Base-by-base conservation (phyloP, 179 eudicot species). In the Patellifolia procumbens region DNA sequence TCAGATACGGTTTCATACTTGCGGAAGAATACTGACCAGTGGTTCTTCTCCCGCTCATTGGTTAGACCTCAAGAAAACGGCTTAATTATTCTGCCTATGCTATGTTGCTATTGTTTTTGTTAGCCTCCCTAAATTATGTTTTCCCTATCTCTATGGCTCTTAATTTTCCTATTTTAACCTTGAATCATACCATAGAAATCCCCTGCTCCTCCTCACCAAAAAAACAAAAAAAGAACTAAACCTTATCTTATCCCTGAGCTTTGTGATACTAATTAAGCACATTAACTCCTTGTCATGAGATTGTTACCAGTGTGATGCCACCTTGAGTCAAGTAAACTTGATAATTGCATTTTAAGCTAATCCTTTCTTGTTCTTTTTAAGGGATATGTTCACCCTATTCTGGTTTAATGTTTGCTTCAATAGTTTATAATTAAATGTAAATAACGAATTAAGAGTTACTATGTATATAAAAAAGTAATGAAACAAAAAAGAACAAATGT, bases 31-130 rank as follows among this genome's bases (percentile, higher is more conserved):
- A 64, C 68, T 20, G 26, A 64, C 5, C 22, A 64, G 5, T 64
- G 68, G 68, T 34, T 64, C 26, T 64, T 34, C 28, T 64, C 68
- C 28, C 68, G 68, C 28, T 64, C 68, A 19, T 64, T 64, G 48
- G 68, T 64, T 15, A 64, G 46, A 37, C 68, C 20, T 37, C 28
- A 37, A 58, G 8, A 10, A 58, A 24, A 26, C 2, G 3, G 12
- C 62, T 11, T 26, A 10, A 24, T 58, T 5, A 58, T 58, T 58
- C 62, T 26, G 4, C 32, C 62, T 58, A 29, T 16, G 24, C 26
- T 26, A 58, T 58, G 4, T 39, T 39, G 7, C 45, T 53, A 26
- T 24, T 58, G 11, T 58, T 26, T 26, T 58, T 32, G 26, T 24
- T 24, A 7, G 5, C 5, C 26, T 0, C 7, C 28, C 60, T 22